Base-by-base conservation (phyloP, 2,329 filamentous ascomycete species). In the Nectriaceae sp. region DNA sequence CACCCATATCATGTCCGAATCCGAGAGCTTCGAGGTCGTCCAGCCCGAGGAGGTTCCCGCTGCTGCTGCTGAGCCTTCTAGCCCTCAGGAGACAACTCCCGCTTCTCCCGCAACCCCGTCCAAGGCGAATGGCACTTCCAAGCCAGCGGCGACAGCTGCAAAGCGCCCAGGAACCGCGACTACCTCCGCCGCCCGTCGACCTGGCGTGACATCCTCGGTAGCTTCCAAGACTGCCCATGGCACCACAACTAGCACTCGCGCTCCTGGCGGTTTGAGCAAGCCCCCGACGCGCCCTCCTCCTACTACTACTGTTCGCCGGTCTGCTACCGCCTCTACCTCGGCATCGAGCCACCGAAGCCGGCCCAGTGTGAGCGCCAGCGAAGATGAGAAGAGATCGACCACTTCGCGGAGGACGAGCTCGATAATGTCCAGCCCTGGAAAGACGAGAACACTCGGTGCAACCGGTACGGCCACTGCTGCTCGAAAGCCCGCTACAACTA, bases 361-460 rank as follows among this genome's bases (percentile, higher is more conserved):
- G n/a, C 69, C 75, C 29, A 75, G 72, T 42, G 67, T 75, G 44
- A 78, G 76, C 50, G 70, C 73, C 42, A 76, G 75, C 46, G 76
- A 79, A 52, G 77, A 79, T 56, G 77, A 79, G 49, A 76, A 72
- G 66, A 76, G 70, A 60, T 64, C 73, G 4, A 59, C 73, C 50
- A 68, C 68, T 5, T 64, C 69, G 16, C 70, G 75, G 42, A 70
- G 75, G 53, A 68, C 73, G 16, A 78, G 75, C 46, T 67, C 70
- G n/a, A 63, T 75, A 20, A 65, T 71, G 47, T 69, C 71, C 20
- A 72, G 70, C 58, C 66, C 69, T 5, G 57, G 61, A 50, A 67
- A 69, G 49, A 53, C 70, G 4, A 44, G 69, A 47, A 60, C 66
- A n/a, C 60, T 72, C 18, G 67, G 67, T 40, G 63, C 63, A 39